These are phyloP conservation scores for Sporisorium iseilematis-ciliati DNA, from an alignment of 1,284 basidiomycete genomes.

Conservation along the genomic window DNA sequence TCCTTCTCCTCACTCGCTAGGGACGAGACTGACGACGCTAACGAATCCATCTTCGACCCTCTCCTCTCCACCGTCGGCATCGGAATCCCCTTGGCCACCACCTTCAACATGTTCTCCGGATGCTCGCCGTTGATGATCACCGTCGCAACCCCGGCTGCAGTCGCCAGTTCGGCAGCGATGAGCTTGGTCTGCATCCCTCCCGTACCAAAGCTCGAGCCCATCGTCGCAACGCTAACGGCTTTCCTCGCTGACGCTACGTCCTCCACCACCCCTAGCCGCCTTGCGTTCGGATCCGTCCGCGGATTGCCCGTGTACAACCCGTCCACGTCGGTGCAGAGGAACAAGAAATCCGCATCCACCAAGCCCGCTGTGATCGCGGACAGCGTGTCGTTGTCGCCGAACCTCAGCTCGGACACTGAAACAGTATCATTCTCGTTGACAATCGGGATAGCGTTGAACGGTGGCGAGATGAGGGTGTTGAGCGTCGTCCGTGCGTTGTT, in stretches of 20 bases:
- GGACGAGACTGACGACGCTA: conserved; percentile 48
- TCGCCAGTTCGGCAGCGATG: conserved; percentile 96
- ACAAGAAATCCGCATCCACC: conserved; percentile 96
- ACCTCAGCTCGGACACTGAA: conserved; percentile 85
- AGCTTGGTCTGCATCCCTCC: conserved; percentile 99
- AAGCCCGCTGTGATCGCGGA: conserved; percentile 97
- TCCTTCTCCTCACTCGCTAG: conserved; percentile 41
- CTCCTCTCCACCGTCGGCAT: background rate
- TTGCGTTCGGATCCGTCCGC: conserved; percentile 85
- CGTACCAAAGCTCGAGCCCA: conserved; percentile 92
- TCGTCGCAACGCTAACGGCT: conserved; percentile 88
- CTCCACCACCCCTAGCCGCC: conserved; percentile 82
- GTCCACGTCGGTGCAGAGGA: conserved; percentile 96
- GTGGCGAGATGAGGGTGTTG: conserved; percentile 57
- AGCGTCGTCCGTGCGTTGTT: conserved; percentile 66
- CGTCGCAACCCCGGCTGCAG: conserved; percentile 93
- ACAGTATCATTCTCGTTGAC: conserved; percentile 70
- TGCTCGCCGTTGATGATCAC: conserved; percentile 77
- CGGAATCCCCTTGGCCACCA: conserved; percentile 74
- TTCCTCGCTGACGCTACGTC: conserved; percentile 85
- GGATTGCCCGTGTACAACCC: conserved; percentile 96
- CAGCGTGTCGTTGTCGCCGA: conserved; percentile 98
- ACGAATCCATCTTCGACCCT: conserved; percentile 28
- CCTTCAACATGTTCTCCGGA: conserved; percentile 82
- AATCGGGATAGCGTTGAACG: conserved; percentile 66